Percentiles rank a stretch among this genome's conserved stretches.
These are phyloP conservation scores for Tuber calosporum DNA, from an alignment of 495 filamentous ascomycete species.

Conservation along the genomic window DNA sequence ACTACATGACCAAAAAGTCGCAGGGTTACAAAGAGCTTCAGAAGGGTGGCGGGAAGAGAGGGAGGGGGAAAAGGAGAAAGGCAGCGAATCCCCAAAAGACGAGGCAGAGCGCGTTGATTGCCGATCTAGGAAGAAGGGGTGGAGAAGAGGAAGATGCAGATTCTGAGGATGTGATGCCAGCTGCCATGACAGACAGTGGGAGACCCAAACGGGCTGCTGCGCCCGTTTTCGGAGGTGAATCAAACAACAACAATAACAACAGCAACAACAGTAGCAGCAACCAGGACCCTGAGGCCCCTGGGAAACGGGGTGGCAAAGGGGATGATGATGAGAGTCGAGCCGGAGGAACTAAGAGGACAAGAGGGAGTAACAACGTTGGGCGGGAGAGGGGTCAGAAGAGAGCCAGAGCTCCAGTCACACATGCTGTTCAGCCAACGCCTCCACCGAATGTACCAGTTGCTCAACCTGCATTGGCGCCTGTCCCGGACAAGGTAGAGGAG, in stretches of 20 bases:
- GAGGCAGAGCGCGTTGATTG: slow-evolving; percentile 67
- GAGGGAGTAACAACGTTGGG: slow-evolving; percentile 34
- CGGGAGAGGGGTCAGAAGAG: slow-evolving; percentile 38
- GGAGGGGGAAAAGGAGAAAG: slow-evolving; percentile 51
- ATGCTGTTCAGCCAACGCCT: slow-evolving; percentile 25
- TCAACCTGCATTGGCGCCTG: slow-evolving; percentile 29
- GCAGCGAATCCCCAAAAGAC: slow-evolving; percentile 50
- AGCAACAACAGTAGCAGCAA: too few species aligned
- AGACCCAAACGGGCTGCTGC: slow-evolving; percentile 63
- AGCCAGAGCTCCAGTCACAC: slow-evolving; percentile 34
- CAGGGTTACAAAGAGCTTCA: slow-evolving; percentile 79
- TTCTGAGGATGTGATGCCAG: slow-evolving; percentile 48
- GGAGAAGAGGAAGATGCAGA: slow-evolving; percentile 50
- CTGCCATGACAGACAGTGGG: slow-evolving; percentile 59
- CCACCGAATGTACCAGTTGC: slow-evolving; percentile 10
- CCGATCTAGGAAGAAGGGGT: slow-evolving; percentile 55
- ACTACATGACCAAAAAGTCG: slow-evolving; percentile 86
- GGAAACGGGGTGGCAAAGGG: slow-evolving; percentile 13
- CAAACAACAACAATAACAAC: slow-evolving; percentile 35
- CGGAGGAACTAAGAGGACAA: slow-evolving; percentile 47
- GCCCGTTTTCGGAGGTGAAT: slow-evolving; percentile 59
- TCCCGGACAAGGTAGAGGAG: slow-evolving; percentile 27
- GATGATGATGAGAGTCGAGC: slow-evolving; percentile 52
- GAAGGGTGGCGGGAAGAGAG: slow-evolving; percentile 62
- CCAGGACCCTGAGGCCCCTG: slow-evolving; percentile 16